A percentile compares a stretch with the other conserved stretches of the same genome.
Conservation (phyloP, 768 basidiomycete genomes). For the Clathrus columnatus region DNA sequence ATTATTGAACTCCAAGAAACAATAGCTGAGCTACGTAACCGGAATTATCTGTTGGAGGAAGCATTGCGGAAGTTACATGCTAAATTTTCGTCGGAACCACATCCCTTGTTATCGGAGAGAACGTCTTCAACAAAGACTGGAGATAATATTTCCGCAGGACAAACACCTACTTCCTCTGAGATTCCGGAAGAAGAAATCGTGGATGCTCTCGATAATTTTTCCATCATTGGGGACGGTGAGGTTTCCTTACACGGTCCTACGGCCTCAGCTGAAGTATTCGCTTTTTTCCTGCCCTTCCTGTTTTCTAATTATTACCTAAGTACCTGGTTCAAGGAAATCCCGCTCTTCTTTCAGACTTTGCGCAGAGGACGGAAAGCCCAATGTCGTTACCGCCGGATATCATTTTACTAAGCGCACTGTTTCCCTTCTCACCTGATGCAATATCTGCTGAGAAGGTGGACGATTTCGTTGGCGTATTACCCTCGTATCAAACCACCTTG, state of each 20-base stretch:
- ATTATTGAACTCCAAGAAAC: constrained; percentile 64
- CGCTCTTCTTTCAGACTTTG: constrained; percentile 1
- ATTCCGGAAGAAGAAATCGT: constrained; percentile 4
- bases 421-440: constrained; percentile 7
- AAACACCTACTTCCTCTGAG: background rate
- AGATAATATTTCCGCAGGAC: no score
- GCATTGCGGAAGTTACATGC: constrained; percentile 44
- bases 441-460: constrained; percentile 4
- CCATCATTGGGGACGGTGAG: constrained; percentile 1
- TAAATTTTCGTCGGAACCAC: constrained; percentile 38
- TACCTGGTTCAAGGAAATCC: constrained; percentile 4
- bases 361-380: constrained; percentile 1
- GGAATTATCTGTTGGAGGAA: constrained; percentile 55
- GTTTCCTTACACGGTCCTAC: constrained; percentile 8
- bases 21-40: constrained; percentile 43
- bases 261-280: constrained; percentile 3
- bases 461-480: constrained; percentile 3
- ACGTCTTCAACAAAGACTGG: background rate
- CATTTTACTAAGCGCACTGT: constrained; percentile 7
- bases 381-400: constrained; percentile 9
- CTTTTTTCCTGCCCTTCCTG: no score
- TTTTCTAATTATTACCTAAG: background rate
- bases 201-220: constrained; percentile 8
- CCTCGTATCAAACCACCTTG: background rate
- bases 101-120: constrained; percentile 34